phyloP scores from a whole-genome alignment of 1,284 basidiomycete genomes.

The Naganishia cerealis region DNA sequence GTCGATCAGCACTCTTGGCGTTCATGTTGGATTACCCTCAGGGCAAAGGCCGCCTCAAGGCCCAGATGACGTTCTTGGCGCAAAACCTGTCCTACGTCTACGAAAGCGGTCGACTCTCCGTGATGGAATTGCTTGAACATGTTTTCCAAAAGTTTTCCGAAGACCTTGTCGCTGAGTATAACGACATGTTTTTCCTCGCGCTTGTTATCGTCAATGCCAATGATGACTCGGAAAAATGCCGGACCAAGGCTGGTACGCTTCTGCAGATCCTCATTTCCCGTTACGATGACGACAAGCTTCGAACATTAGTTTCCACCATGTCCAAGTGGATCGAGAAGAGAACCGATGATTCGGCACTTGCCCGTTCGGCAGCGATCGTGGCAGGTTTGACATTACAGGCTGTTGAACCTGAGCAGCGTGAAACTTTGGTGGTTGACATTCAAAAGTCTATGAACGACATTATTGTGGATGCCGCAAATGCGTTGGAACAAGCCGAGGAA shows the following conservation, averaged over 20 bases:
- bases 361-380: constrained; percentile 63
- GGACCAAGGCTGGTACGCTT: constrained; percentile 80
- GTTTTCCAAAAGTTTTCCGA: constrained; percentile 82
- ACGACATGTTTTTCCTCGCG: constrained; percentile 87
- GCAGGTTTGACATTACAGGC: constrained; percentile 54
- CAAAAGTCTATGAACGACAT: constrained; percentile 60
- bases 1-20: constrained; percentile 82
- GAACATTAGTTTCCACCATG: constrained; percentile 63
- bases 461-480: constrained; percentile 60
- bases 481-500: constrained; percentile 51
- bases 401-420: constrained; percentile 58
- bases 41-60: constrained; percentile 82
- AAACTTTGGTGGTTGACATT: constrained; percentile 56
- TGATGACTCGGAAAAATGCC: constrained; percentile 83
- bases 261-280: constrained; percentile 73
- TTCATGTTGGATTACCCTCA: constrained; percentile 98
- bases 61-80: constrained; percentile 87
- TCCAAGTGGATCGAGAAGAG: constrained; percentile 66
- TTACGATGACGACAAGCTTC: constrained; percentile 64
- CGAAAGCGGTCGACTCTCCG: constrained; percentile 85
- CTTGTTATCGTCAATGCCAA: constrained; percentile 92
- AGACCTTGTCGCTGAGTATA: constrained; percentile 73
- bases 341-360: constrained; percentile 42
- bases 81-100: constrained; percentile 90
- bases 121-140: constrained; percentile 84